phyloP scores from a whole-genome alignment of 805 yeast species.

The Yamadazyma scolyti region DNA sequence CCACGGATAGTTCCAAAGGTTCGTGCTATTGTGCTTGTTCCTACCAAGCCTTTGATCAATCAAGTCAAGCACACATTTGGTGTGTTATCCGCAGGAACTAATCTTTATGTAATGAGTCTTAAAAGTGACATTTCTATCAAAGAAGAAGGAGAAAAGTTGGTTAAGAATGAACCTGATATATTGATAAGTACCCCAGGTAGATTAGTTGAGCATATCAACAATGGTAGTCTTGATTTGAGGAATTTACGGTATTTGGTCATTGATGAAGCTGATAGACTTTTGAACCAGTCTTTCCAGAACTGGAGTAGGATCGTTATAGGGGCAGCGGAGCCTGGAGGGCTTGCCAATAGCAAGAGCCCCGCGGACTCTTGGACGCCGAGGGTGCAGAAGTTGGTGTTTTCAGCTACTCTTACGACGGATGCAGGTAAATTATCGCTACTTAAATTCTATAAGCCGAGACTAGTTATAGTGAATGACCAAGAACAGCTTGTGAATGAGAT shows the following conservation, averaged over 20 bases:
- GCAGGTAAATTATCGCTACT: slow-evolving; percentile 79
- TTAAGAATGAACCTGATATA: slow-evolving; percentile 55
- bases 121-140: slow-evolving; percentile 49
- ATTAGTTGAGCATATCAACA: slow-evolving; percentile 68
- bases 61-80: slow-evolving; percentile 74
- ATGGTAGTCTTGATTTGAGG: slow-evolving; percentile 41
- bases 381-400: slow-evolving; percentile 68
- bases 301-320: slow-evolving; percentile 68
- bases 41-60: slow-evolving; percentile 80
- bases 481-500: slow-evolving; percentile 47
- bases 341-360: slow-evolving; percentile 1
- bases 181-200: slow-evolving; percentile 76
- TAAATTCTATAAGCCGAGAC: slow-evolving; percentile 65
- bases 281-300: slow-evolving; percentile 89
- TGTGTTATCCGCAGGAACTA: slow-evolving; percentile 61
- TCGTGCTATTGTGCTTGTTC: slow-evolving; percentile 77
- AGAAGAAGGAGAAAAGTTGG: slow-evolving; percentile 59
- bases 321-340: slow-evolving; percentile 32
- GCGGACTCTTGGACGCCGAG: slow-evolving; percentile 25
- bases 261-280: slow-evolving; percentile 78
- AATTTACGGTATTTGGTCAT: slow-evolving; percentile 61
- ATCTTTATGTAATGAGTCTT: slow-evolving; percentile 59
- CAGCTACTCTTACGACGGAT: slow-evolving; percentile 92
- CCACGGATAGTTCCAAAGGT: slow-evolving; percentile 65
- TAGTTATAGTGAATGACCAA: slow-evolving; percentile 67